Evolutionary conservation across 2,329 filamentous ascomycete genomes (phyloP), one percentile per base, ranked within the genome.

Genomic region (Fusarium sp.): DNA sequence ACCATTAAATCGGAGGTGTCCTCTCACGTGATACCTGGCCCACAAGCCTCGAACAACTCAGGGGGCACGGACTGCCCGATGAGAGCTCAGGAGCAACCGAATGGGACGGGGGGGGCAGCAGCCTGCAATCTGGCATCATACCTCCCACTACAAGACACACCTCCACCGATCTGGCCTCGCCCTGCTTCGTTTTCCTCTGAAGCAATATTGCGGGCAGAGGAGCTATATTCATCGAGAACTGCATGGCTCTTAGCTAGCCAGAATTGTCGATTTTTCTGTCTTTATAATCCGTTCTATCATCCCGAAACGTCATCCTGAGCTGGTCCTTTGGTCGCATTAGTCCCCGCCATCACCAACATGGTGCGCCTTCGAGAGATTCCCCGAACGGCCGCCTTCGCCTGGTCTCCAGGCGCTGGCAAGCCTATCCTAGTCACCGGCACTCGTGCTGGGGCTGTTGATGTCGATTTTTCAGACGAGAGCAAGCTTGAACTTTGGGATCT

Each of bases 401-500:
- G 95, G 94, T 97, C 92, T 68, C 90, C 93, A 23, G 91, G 88
- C 69, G 80, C 91, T 46, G 84, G 86, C 35, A 87, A 88, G 68
- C 93, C 94, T 70, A 83, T 96, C 68, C 82, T 99, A 65, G 94
- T 92, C 58, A 99, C 95, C 25, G 95, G 95, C 70, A 99, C 95
- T 42, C 89, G 93, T 69, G 93, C 95, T 60, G 95, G 95, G 63
- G 95, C 95, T 70, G 93, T 99, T 37, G 93, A 96, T 78, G 93
- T 92, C 70, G 93, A 98, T 77, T 99, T 99, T 79, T 98, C 95
- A 25, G 95, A 95, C 76, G 93, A 98, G 76, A 97, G 93, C 64
- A 94, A 94, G 79, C 82, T 99, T 54, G 95, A 99, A 81, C 83
- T 99, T 59, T 99, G 95, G 95, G 92, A 98, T 78, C 82, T 99